phyloP scores from a whole-genome alignment of 2,329 filamentous ascomycete species.

The Colletotrichum orchidophilum region DNA sequence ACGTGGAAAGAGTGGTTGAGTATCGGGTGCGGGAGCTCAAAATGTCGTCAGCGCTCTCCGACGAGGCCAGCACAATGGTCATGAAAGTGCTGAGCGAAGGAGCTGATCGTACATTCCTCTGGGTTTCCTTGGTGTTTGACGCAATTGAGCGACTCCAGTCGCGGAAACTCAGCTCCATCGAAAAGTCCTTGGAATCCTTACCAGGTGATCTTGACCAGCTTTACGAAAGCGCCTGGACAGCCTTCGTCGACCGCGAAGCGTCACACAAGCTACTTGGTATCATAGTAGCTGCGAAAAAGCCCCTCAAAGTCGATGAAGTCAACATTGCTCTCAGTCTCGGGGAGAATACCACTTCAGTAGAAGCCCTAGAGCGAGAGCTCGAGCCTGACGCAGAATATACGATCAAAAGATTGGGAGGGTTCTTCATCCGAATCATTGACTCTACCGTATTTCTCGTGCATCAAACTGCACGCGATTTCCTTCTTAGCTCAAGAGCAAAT shows the following conservation, averaged over 20 bases:
- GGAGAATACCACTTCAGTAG: fast-evolving
- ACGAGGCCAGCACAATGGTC: neutral
- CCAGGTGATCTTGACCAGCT: conserved; percentile 13
- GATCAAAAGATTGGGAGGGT: conserved; percentile 17
- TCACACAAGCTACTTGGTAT: conserved; percentile 1
- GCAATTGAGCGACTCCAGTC: conserved; percentile 8
- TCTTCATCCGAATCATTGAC: conserved; percentile 20
- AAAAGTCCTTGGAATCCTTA: neutral
- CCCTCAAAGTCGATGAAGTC: conserved; percentile 7
- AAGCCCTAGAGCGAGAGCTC: neutral
- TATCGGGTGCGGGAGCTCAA: neutral
- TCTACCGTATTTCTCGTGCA: conserved; percentile 14
- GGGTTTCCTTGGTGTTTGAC: conserved; percentile 19
- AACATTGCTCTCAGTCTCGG: conserved; percentile 10
- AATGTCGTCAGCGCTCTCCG: neutral
- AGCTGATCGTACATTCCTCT: conserved; percentile 4
- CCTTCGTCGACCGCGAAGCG: neutral
- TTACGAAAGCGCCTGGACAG: neutral
- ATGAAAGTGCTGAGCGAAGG: neutral
- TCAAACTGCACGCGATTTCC: conserved; percentile 22
- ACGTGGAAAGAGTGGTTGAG: neutral
- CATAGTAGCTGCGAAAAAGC: neutral
- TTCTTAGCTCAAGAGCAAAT: neutral
- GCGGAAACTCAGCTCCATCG: conserved; percentile 3
- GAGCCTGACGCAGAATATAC: conserved; percentile 22